Evolutionary conservation across 257 asterid genomes (phyloP).

Genomic region (Ilex asprella): DNA sequence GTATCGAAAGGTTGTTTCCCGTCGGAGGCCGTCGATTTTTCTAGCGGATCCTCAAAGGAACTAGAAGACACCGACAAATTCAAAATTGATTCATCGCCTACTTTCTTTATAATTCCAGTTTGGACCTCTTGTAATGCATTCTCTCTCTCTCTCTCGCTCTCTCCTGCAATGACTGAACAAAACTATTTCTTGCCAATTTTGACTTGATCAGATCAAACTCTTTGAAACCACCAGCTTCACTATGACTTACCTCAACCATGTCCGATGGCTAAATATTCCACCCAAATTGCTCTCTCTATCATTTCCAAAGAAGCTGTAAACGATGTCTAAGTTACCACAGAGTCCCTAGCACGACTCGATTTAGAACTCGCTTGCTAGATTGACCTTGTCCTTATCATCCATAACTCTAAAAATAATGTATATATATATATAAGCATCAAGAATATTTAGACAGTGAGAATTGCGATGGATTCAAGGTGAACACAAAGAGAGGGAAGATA

Average conservation of each 20-base stretch:
- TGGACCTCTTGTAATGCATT: constrained; percentile 14
- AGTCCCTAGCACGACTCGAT: constrained; percentile 42
- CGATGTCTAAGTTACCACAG: constrained; percentile 24
- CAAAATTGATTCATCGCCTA: constrained; percentile 19
- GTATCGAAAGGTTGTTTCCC: constrained; percentile 41
- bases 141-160: no score
- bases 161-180: background rate
- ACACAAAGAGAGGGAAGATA: background rate
- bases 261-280: constrained; percentile 46
- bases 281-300: constrained; percentile 44
- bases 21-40: constrained; percentile 53
- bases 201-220: constrained; percentile 32
- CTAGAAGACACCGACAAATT: constrained; percentile 49
- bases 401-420: constrained; percentile 4
- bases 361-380: constrained; percentile 21
- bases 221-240: constrained; percentile 14
- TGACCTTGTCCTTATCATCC: constrained; percentile 30
- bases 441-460: background rate
- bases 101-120: constrained; percentile 1
- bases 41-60: constrained; percentile 68
- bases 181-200: constrained; percentile 25
- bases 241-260: constrained; percentile 19
- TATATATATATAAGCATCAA: no score
- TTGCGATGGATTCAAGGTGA: background rate
- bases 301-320: constrained; percentile 29